Evolutionary conservation across 176 grass and related monocot species (phyloP).

Genomic region (Elymus sibiricus): DNA sequence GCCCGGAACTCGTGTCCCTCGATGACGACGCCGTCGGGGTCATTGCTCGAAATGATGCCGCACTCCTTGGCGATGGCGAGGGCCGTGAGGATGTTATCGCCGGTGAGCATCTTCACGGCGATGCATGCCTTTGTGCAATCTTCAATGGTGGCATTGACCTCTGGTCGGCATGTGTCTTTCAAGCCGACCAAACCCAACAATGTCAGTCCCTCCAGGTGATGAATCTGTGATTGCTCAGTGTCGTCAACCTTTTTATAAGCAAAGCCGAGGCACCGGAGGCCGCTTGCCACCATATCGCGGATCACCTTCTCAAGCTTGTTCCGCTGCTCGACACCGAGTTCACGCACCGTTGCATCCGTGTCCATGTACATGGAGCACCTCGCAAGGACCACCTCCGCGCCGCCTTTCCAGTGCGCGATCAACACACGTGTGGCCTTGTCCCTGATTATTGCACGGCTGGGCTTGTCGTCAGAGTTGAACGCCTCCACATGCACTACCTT

Average conservation of each 20-base stretch:
- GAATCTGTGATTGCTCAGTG: constrained; percentile 18
- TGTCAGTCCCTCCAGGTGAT: constrained; percentile 41
- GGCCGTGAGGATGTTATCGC: too few species aligned
- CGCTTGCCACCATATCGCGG: constrained; percentile 44
- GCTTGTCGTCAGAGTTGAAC: constrained; percentile 90
- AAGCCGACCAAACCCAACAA: constrained; percentile 70
- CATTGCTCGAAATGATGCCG: too few species aligned
- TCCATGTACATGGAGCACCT: constrained; percentile 39
- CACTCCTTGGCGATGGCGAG: too few species aligned
- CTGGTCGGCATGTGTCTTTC: constrained; percentile 62
- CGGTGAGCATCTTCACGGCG: too few species aligned
- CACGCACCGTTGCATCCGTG: constrained; percentile 10
- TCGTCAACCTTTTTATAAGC: constrained; percentile 47
- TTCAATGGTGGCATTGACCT: constrained; percentile 21
- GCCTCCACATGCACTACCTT: constrained; percentile 69
- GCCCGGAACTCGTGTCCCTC: too few species aligned
- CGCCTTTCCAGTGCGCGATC: constrained; percentile 76
- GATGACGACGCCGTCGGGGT: too few species aligned
- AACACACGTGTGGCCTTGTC: constrained; percentile 28
- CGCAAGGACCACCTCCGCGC: constrained; percentile 71
- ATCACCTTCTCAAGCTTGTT: constrained; percentile 45
- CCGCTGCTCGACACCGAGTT: constrained; percentile 30
- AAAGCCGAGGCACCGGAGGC: constrained; percentile 75
- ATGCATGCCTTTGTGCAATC: too few species aligned
- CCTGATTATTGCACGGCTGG: constrained; percentile 55